Evolutionary conservation across 169 alveolate species (phyloP).

Genomic region (Ichthyophthirius multifiliis): DNA sequence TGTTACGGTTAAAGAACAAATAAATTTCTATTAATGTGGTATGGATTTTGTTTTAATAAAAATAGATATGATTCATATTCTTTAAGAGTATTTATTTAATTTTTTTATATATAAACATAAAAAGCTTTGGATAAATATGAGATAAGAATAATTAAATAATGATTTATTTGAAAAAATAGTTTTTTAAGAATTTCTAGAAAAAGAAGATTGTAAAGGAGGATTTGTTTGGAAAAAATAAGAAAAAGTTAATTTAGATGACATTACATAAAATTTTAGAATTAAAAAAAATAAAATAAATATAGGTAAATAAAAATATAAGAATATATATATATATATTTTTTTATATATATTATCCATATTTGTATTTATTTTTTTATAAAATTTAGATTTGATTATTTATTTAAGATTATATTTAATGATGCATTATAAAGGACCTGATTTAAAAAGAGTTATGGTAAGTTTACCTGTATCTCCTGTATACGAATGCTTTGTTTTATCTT

Average conservation of each 20-base stretch:
- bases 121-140: neutral
- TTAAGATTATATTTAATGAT: constrained; percentile 11
- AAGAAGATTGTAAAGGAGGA: neutral
- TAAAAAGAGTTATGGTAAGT: neutral
- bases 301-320: neutral
- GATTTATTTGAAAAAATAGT: constrained; percentile 10
- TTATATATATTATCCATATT: neutral
- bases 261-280: constrained; percentile 25
- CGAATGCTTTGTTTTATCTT: constrained; percentile 20
- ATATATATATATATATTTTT: neutral
- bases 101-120: neutral
- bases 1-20: constrained; percentile 34
- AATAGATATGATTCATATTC: constrained; percentile 23
- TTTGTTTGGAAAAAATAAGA: neutral
- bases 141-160: neutral
- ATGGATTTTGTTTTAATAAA: constrained; percentile 21
- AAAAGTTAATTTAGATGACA: constrained; percentile 5
- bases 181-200: neutral
- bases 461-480: constrained; percentile 19
- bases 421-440: constrained; percentile 7
- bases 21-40: constrained; percentile 29
- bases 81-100: constrained; percentile 17
- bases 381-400: constrained; percentile 16
- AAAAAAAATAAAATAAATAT: constrained; percentile 13
- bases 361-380: no score